phyloP scores from a whole-genome alignment of 2,329 filamentous ascomycete species.

The Pseudogymnoascus pannorum region DNA sequence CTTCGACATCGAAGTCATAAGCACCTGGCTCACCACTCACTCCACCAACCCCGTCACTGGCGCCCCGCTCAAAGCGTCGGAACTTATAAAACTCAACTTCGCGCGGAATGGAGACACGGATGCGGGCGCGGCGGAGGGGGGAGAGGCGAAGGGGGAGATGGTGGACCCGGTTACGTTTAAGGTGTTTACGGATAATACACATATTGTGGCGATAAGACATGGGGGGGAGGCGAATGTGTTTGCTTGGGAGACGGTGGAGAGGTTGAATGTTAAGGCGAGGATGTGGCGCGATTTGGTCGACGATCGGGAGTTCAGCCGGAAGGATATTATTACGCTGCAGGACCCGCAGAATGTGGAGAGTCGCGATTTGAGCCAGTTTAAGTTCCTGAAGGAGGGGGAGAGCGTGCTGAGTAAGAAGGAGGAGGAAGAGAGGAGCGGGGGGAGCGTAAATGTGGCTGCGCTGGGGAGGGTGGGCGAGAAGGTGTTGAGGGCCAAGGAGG shows the following conservation, averaged over 20 bases:
- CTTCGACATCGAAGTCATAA: conserved; percentile 91
- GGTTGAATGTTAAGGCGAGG: conserved; percentile 94
- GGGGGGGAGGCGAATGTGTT: conserved; percentile 89
- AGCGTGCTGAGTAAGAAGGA: conserved; percentile 63
- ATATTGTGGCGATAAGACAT: conserved; percentile 80
- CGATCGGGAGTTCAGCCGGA: conserved; percentile 77
- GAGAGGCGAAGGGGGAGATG: conserved; percentile 64
- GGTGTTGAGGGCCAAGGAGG: conserved; percentile 83
- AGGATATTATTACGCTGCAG: conserved; percentile 92
- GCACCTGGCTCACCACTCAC: conserved; percentile 90
- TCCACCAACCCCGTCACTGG: conserved; percentile 87
- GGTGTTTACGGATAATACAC: conserved; percentile 95
- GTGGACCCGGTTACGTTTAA: conserved; percentile 97
- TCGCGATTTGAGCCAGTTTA: conserved; percentile 79
- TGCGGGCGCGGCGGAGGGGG: conserved; percentile 31
- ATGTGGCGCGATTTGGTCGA: conserved; percentile 88
- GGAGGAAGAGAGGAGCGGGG: conserved; percentile 56
- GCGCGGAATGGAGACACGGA: conserved; percentile 74
- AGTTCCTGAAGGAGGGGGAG: conserved; percentile 77
- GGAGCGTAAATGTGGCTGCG: conserved; percentile 70
- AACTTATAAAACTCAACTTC: conserved; percentile 87
- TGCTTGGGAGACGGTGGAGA: conserved; percentile 88
- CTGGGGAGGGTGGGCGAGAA: conserved; percentile 74
- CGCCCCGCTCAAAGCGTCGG: conserved; percentile 66
- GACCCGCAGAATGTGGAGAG: conserved; percentile 86